Conservation (phyloP, 345 rosid genomes). For the Gossypium sturtianum region DNA sequence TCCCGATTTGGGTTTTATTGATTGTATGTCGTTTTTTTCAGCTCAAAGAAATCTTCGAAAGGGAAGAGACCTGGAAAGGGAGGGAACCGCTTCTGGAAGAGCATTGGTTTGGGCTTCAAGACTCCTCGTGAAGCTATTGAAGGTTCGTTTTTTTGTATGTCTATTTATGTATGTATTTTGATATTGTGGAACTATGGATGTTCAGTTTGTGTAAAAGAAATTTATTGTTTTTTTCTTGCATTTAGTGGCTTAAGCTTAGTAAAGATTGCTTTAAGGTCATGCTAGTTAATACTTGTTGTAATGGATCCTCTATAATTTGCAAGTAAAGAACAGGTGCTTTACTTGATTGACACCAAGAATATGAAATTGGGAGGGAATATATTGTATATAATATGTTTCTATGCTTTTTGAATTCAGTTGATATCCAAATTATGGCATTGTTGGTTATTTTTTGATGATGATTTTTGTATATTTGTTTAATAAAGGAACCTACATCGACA, state of each 20-base stretch:
- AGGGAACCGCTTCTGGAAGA: constrained; percentile 85
- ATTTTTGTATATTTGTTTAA: background rate
- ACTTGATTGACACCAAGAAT: background rate
- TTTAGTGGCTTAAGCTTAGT: background rate
- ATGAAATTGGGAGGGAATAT: background rate
- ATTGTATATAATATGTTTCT: background rate
- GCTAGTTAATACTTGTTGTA: background rate
- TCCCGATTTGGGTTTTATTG: background rate
- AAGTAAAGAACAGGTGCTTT: background rate
- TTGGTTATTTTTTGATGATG: background rate
- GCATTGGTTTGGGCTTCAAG: constrained; percentile 84
- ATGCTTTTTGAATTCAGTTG: background rate
- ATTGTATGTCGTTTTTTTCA: constrained; percentile 18
- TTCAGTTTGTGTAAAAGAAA: background rate
- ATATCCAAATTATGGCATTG: background rate
- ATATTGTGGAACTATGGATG: background rate
- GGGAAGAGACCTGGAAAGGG: constrained; percentile 96
- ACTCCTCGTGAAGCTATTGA: constrained; percentile 89
- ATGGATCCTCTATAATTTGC: background rate
- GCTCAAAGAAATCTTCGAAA: constrained; percentile 75
- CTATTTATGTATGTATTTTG: background rate
- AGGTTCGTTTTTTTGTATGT: constrained; percentile 33
- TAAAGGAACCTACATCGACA: constrained; percentile 75
- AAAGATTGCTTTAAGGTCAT: background rate
- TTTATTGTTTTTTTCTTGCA: background rate